Evolutionary conservation across 2,329 filamentous ascomycete species (phyloP), one percentile per base, ranked within the genome.

Genomic region (Arachnomyces sp.): DNA sequence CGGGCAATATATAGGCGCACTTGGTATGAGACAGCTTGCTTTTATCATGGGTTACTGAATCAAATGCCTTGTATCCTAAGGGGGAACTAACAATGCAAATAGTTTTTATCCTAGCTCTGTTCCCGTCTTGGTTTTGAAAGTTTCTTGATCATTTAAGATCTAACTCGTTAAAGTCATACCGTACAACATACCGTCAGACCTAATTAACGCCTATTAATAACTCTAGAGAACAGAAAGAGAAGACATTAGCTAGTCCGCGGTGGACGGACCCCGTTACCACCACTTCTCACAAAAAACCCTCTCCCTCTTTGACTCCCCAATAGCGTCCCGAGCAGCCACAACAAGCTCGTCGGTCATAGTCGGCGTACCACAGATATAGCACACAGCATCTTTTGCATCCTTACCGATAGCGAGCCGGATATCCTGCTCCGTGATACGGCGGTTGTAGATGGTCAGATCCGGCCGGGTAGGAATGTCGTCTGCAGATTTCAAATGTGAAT

Each of bases 291-390:
- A 47, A 34, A 80, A 59, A 2, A 82, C 70, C 35, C 67, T 66
- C 38, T 66, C 56, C 18, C 63, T 51, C 59, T 52, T 77, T 42
- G 6, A 15, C 13, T 28, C 31, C 0, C 65, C 68, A 14, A 71
- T 60, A 2, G 61, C 47, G 1, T 43, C 48, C 29, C 52, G 53
- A 7, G 68, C 51, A 12, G 54, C 44, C 14, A 64, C 60, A 1
- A 82, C 76, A 48, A 84, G 71, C 36, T 74, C 69, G 55, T 86
- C 83, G 1, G 80, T 85, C 82, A 86, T 86, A 2, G 52, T 50
- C 8, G 78, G 79, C 11, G 81, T 73, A 1, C 82, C 82, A 52
- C 83, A 86, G 1, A 86, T 62, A 56, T 85, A 86, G 9, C 78
- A 75, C 3, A 80, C 66, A 1, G 71, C 69, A 3, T 52, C 49